These are phyloP conservation scores for Colletotrichum sp. DNA, from an alignment of 2,329 filamentous ascomycete species.

Conservation along the genomic window DNA sequence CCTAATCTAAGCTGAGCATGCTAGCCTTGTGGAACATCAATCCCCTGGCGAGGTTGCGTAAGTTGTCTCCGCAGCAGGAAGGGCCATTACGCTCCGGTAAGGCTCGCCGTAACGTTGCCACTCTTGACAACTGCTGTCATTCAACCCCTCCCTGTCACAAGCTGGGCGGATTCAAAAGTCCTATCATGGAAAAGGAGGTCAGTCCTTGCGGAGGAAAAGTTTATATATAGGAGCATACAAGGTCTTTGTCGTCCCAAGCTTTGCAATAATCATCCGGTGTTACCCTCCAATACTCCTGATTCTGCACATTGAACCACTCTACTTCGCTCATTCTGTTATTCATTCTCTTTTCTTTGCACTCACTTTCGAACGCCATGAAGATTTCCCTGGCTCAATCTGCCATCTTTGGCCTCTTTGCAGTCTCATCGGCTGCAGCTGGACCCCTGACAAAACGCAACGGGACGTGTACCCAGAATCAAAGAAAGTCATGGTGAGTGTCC, in stretches of 20 bases:
- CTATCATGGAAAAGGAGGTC: not conserved
- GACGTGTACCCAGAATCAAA: not conserved
- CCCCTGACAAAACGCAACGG: not conserved
- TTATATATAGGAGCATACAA: not conserved
- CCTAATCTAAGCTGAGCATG: not conserved
- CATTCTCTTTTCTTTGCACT: not conserved
- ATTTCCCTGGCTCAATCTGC: rapidly evolving
- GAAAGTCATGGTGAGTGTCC: not conserved
- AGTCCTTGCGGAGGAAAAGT: not conserved
- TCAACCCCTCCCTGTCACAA: not conserved
- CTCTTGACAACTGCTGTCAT: not conserved
- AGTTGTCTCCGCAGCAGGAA: not conserved
- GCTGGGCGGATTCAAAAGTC: rapidly evolving
- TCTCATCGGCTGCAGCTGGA: not conserved
- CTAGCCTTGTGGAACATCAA: not conserved
- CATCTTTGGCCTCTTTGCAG: rapidly evolving
- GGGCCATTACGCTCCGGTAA: not conserved
- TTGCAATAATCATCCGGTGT: rapidly evolving
- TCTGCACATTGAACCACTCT: rapidly evolving
- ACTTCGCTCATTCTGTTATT: not conserved
- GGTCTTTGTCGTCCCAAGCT: not conserved
- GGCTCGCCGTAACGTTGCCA: not conserved
- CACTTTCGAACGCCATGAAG: not conserved
- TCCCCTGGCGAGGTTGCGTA: not conserved
- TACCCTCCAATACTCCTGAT: not conserved